These are phyloP conservation scores for Botrytis elliptica DNA, from an alignment of 2,329 filamentous ascomycete genomes.

Conservation along the genomic window DNA sequence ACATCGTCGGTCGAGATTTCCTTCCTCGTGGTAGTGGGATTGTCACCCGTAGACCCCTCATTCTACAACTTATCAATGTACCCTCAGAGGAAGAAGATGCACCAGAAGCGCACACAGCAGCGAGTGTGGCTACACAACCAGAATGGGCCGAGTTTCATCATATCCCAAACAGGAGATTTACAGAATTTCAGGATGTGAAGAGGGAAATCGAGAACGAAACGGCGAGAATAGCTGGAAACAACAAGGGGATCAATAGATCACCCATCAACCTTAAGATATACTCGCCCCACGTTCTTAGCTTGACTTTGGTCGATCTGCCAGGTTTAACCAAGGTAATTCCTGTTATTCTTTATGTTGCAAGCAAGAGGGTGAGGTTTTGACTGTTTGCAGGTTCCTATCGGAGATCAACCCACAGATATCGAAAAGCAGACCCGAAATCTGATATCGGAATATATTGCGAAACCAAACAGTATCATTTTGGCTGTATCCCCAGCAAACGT, in stretches of 20 bases:
- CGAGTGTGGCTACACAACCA: slow-evolving; percentile 63
- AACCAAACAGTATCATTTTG: slow-evolving; percentile 96
- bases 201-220: slow-evolving; percentile 98
- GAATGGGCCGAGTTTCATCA: slow-evolving; percentile 97
- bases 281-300: slow-evolving; percentile 91
- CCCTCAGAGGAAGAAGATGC: slow-evolving; percentile 65
- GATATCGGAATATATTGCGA: slow-evolving; percentile 97
- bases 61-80: slow-evolving; percentile 97
- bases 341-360: not conserved
- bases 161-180: slow-evolving; percentile 83
- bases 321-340: slow-evolving; percentile 81
- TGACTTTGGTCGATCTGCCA: slow-evolving; percentile 93
- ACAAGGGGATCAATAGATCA: slow-evolving; percentile 97
- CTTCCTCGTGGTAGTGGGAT: slow-evolving; percentile 95
- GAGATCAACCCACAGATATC: slow-evolving; percentile 95
- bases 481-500: slow-evolving; percentile 97
- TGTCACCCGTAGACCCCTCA: slow-evolving; percentile 88
- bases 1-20: slow-evolving; percentile 97
- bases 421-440: slow-evolving; percentile 97
- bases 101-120: slow-evolving; percentile 71
- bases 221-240: slow-evolving; percentile 87
- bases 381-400: slow-evolving; percentile 74
- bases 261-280: slow-evolving; percentile 99
- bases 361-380: slow-evolving; percentile 22
- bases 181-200: slow-evolving; percentile 90